Conservation (phyloP, 805 yeast genomes). For the Kodamaea hsintzibuensis region DNA sequence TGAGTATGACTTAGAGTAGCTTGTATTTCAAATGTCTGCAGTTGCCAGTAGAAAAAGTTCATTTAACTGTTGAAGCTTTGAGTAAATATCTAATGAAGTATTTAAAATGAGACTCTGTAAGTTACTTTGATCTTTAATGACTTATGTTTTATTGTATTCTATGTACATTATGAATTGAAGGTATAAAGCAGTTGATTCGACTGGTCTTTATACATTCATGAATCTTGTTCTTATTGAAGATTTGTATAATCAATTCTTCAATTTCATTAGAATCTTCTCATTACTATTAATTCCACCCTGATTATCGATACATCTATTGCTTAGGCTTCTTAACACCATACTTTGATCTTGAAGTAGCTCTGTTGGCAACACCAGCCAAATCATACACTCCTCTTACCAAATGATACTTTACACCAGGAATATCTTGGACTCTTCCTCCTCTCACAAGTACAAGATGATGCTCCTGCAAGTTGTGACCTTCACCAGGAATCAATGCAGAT, state of each 20-base stretch:
- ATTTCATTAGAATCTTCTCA: too few relatives aligned
- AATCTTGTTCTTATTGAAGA: too few relatives aligned
- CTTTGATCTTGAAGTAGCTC: conserved; percentile 85
- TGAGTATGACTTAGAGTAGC: background rate
- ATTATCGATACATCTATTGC: conserved; percentile 13
- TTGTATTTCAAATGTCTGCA: background rate
- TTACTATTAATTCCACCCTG: background rate
- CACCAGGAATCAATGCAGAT: conserved; percentile 95
- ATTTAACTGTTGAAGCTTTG: background rate
- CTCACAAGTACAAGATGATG: conserved; percentile 94
- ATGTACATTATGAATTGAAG: conserved; percentile 5
- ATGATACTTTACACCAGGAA: conserved; percentile 97
- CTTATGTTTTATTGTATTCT: background rate
- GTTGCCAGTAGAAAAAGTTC: too few relatives aligned
- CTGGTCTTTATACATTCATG: too few relatives aligned
- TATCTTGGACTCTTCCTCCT: conserved; percentile 98
- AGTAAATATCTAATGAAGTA: background rate
- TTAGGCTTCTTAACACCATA: conserved; percentile 91
- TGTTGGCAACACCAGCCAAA: conserved; percentile 91
- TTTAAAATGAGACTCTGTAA: background rate
- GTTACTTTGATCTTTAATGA: background rate
- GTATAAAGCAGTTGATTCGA: too few relatives aligned
- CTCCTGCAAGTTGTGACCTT: conserved; percentile 97
- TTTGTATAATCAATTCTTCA: too few relatives aligned
- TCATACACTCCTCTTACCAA: conserved; percentile 91